A percentile compares a stretch with the other conserved stretches of the same genome.
Conservation (phyloP, 2,329 filamentous ascomycete species). For the Mariannaea elegans region DNA sequence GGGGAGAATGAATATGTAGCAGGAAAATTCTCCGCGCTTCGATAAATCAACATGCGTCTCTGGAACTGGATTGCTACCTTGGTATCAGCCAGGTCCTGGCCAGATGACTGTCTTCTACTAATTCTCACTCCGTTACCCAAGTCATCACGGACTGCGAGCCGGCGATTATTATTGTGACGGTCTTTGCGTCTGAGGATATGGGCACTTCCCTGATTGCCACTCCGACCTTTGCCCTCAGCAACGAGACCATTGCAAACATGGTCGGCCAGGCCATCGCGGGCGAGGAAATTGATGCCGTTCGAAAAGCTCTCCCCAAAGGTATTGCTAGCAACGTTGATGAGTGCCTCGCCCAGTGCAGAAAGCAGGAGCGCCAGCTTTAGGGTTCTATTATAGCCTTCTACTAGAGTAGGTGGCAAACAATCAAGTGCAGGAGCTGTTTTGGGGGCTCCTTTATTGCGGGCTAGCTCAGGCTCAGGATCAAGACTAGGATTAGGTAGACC, state of each 20-base stretch:
- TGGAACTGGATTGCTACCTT: too few relatives aligned
- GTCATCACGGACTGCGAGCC: slow-evolving; percentile 63
- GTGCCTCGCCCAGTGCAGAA: slow-evolving; percentile 52
- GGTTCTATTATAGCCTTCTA: too few relatives aligned
- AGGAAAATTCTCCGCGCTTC: too few relatives aligned
- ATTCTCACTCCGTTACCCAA: slow-evolving; percentile 63
- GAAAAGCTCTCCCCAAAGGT: slow-evolving; percentile 51
- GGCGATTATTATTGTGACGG: slow-evolving; percentile 59
- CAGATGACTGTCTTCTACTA: slow-evolving; percentile 64
- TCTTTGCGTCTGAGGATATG: slow-evolving; percentile 60
- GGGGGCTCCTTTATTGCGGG: too few relatives aligned
- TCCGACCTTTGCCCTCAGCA: slow-evolving; percentile 56
- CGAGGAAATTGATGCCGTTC: slow-evolving; percentile 56
- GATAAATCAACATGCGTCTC: too few relatives aligned
- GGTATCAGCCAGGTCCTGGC: slow-evolving; percentile 51
- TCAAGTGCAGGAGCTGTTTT: too few relatives aligned
- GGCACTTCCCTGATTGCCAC: slow-evolving; percentile 60
- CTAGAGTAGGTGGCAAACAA: too few relatives aligned
- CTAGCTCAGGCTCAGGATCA: too few relatives aligned
- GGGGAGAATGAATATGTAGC: too few relatives aligned
- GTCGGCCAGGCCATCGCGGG: slow-evolving; percentile 56
- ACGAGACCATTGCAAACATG: slow-evolving; percentile 55
- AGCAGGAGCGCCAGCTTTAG: slow-evolving; percentile 51
- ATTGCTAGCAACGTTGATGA: slow-evolving; percentile 61
- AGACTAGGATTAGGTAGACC: too few relatives aligned